Evolutionary conservation across 2,329 filamentous ascomycete genomes (phyloP).

Genomic region (Neurospora sp.): DNA sequence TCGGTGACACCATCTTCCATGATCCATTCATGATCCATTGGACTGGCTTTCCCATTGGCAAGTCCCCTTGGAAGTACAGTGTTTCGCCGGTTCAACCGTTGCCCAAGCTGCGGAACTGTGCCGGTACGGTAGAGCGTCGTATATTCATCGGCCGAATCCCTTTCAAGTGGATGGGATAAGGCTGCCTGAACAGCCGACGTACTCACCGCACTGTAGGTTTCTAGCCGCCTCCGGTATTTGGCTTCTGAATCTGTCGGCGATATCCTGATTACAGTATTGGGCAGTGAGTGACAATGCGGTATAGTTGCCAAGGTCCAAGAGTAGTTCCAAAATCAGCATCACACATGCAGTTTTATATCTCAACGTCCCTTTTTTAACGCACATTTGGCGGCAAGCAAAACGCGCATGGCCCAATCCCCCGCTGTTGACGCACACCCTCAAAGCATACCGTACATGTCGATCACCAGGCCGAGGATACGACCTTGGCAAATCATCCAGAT

Average conservation of each 20-base stretch:
- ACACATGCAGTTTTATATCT: not conserved
- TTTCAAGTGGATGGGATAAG: not conserved
- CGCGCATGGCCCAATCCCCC: not conserved
- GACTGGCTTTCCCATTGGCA: not conserved
- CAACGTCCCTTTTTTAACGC: not conserved
- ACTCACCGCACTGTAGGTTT: not conserved
- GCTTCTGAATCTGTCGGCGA: not conserved
- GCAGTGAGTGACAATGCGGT: not conserved
- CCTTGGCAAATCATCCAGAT: not conserved
- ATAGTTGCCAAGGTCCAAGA: not conserved
- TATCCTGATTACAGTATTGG: not conserved
- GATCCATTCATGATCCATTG: not conserved
- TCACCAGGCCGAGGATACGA: not conserved
- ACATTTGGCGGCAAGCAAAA: not conserved
- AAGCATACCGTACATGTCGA: not conserved
- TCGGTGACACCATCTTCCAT: not conserved
- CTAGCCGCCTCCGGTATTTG: not conserved
- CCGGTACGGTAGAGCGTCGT: not conserved
- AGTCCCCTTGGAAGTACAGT: not conserved
- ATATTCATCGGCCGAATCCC: not conserved
- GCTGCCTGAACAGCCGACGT: not conserved
- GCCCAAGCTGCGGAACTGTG: not conserved
- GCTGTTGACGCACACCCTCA: not conserved
- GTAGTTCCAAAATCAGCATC: not conserved
- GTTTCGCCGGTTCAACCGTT: not conserved